Conservation (phyloP, 1,284 basidiomycete genomes). For the Fomitiporia mediterranea region DNA sequence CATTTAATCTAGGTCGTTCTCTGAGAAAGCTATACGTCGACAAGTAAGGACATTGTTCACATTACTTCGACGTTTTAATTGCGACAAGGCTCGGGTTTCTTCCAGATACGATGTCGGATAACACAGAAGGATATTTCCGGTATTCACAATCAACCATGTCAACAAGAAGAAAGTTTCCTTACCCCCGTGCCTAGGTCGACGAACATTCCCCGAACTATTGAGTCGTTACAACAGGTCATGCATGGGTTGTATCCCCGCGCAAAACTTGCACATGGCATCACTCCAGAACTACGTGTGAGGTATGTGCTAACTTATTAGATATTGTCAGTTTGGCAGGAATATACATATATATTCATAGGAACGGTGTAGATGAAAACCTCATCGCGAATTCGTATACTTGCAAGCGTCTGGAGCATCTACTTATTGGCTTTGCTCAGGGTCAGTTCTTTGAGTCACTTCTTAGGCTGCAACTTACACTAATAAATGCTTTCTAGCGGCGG, state of each 20-base stretch:
- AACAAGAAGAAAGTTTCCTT: background rate
- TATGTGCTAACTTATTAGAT: constrained; percentile 26
- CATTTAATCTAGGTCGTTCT: constrained; percentile 57
- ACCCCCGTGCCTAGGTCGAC: constrained; percentile 46
- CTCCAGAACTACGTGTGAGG: constrained; percentile 57
- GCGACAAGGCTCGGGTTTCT: constrained; percentile 60
- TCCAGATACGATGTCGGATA: constrained; percentile 46
- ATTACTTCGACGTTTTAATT: background rate
- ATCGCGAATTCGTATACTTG: constrained; percentile 66
- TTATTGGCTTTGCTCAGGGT: constrained; percentile 62
- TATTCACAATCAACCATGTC: constrained; percentile 23
- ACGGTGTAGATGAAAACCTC: constrained; percentile 69
- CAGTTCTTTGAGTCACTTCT: constrained; percentile 10
- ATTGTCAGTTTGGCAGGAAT: background rate
- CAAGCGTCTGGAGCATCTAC: constrained; percentile 58
- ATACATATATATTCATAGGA: constrained; percentile 35
- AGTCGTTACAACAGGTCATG: constrained; percentile 71
- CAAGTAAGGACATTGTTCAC: constrained; percentile 38
- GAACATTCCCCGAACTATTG: constrained; percentile 73
- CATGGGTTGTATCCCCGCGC: constrained; percentile 63
- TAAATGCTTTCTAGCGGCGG: constrained; percentile 47
- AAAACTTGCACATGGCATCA: constrained; percentile 40
- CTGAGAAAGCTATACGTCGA: constrained; percentile 69
- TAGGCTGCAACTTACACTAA: background rate
- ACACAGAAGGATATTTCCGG: constrained; percentile 60